Base-by-base conservation (phyloP, 2,329 filamentous ascomycete species). In the Monilinia laxa region DNA sequence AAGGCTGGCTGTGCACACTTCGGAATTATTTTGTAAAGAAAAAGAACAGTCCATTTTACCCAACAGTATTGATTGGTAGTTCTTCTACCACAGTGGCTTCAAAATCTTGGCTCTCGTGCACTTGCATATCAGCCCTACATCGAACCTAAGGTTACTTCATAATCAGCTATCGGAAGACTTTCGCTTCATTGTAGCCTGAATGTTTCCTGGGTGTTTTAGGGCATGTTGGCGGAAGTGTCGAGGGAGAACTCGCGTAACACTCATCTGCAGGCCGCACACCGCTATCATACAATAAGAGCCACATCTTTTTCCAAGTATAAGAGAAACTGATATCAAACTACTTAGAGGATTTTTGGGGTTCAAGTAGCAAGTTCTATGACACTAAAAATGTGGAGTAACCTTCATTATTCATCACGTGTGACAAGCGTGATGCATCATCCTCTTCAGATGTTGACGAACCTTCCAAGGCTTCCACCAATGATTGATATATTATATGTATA, bases 231-330 rank as follows among this genome's bases (percentile, higher is more conserved):
- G 9, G 11, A 35, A n/a, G 31, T 35, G 18, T 23, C 14, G 42
- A 47, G 42, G 2, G 2, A n/a, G 35, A 0, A 18, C 28, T 35
- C 12, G n/a, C n/a, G 35, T 31, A 11, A 7, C 5, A 16, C 12
- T 45, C 28, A 2, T 16, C 0, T n/a, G 6, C 3, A 31, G 4
- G 0, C 9, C 3, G 2, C 4, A 35, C 0, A 10, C 11, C 1
- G 2, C 11, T n/a, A 2, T 16, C 3, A 18, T 4, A n/a, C 7
- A 35, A 35, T 6, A 35, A 35, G 31, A 35, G 31, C 45, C 3
- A 23, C 9, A 14, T 16, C 18, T 59, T 47, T 47, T 16, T 40
- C 20, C 49, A 9, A 10, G 0, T 11, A 35, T 35, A 7, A 35
- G 31, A 35, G 49, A 16, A 54, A 0, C 10, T 63, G 7, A 31